phyloP scores from a whole-genome alignment of 768 basidiomycete species.

The Calocybe gangraenosa region DNA sequence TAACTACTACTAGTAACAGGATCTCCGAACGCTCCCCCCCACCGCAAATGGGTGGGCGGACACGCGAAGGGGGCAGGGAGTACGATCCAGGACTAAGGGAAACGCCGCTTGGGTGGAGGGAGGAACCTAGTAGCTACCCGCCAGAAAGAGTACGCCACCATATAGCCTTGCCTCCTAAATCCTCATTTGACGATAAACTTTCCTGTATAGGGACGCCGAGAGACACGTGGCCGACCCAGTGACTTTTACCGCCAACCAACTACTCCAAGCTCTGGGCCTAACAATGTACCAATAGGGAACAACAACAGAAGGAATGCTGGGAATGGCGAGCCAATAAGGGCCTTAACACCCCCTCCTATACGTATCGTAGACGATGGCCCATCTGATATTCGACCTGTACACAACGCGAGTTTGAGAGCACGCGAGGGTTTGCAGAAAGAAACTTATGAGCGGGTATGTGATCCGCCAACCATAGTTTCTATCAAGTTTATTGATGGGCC shows the following conservation, averaged over 20 bases:
- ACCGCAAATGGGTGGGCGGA: conserved; percentile 11
- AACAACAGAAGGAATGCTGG: conserved; percentile 18
- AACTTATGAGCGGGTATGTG: conserved; percentile 23
- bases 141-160: conserved; percentile 11
- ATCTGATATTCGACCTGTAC: conserved; percentile 1
- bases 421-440: conserved; percentile 22
- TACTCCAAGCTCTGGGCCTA: conserved; percentile 26
- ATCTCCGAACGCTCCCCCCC: conserved; percentile 18
- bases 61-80: conserved; percentile 4
- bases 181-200: neutral
- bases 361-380: conserved; percentile 3
- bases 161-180: too few species aligned
- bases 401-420: conserved; percentile 10
- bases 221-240: conserved; percentile 19
- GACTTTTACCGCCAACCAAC: conserved; percentile 19
- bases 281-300: conserved; percentile 38
- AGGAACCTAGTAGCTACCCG: conserved; percentile 8
- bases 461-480: neutral
- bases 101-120: conserved; percentile 7
- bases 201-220: conserved; percentile 19
- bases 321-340: conserved; percentile 1
- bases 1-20: conserved; percentile 3
- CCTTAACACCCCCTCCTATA: conserved; percentile 6
- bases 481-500: too few species aligned
- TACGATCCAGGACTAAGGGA: neutral